Conservation (phyloP, 2,329 filamentous ascomycete genomes). For the Byssochlamys sp. region DNA sequence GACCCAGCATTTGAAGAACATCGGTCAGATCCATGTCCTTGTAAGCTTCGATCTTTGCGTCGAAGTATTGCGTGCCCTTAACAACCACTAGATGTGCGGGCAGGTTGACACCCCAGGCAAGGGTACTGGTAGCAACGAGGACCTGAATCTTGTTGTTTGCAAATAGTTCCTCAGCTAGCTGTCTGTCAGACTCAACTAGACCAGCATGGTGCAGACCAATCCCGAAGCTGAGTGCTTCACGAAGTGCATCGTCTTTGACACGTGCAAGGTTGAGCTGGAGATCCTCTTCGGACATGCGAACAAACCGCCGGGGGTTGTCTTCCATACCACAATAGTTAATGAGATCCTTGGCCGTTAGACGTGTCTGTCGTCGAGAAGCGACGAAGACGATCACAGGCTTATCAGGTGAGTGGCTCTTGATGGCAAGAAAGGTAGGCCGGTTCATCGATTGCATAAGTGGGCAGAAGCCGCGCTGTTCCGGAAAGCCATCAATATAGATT, state of each 20-base stretch:
- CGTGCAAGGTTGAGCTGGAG: constrained; percentile 75
- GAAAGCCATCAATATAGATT: constrained; percentile 95
- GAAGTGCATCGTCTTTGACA: constrained; percentile 85
- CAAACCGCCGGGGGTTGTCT: constrained; percentile 86
- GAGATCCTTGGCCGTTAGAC: constrained; percentile 86
- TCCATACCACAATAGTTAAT: constrained; percentile 99
- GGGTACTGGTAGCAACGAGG: constrained; percentile 84
- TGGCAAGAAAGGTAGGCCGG: constrained; percentile 85
- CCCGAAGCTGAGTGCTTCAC: constrained; percentile 91
- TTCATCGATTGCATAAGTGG: constrained; percentile 99
- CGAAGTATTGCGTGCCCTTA: constrained; percentile 95
- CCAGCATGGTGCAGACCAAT: constrained; percentile 96
- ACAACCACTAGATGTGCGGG: constrained; percentile 95
- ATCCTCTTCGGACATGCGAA: constrained; percentile 90
- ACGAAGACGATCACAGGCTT: constrained; percentile 99
- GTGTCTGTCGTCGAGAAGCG: constrained; percentile 85
- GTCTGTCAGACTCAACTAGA: constrained; percentile 86
- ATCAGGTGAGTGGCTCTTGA: constrained; percentile 89
- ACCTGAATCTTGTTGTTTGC: constrained; percentile 97
- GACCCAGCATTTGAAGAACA: constrained; percentile 92
- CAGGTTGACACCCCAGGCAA: constrained; percentile 96
- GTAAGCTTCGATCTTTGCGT: constrained; percentile 94
- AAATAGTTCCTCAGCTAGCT: constrained; percentile 86
- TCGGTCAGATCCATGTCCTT: constrained; percentile 98
- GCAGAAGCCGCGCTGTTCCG: constrained; percentile 88